Conservation (phyloP, 352 stramenopile species). For the Phytophthora parvispora region DNA sequence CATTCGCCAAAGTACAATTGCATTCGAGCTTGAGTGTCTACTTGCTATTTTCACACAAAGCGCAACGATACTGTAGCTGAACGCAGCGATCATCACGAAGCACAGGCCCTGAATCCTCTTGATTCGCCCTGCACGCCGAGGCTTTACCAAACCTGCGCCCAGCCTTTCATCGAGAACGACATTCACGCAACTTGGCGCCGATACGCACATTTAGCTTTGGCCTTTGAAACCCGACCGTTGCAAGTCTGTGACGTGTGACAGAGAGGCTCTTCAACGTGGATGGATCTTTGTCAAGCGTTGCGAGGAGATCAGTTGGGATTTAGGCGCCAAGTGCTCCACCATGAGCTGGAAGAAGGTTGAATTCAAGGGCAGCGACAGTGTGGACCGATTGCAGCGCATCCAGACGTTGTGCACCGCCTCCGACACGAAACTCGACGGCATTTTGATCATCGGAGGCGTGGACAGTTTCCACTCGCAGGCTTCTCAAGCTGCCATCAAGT, state of each 20-base stretch:
- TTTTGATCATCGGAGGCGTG: conserved; percentile 77
- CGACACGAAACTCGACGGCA: conserved; percentile 42
- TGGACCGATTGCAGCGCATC: conserved; percentile 58
- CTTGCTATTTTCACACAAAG: conserved; percentile 45
- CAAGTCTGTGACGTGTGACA: conserved; percentile 9
- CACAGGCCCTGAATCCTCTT: conserved; percentile 20
- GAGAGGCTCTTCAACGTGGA: conserved; percentile 23
- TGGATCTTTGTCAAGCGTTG: conserved; percentile 30
- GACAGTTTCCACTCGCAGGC: conserved; percentile 74
- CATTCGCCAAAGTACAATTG: conserved; percentile 56
- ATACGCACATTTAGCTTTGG: not conserved
- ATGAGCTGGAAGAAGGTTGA: conserved; percentile 70
- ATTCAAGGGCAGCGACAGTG: conserved; percentile 67
- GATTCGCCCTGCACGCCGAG: not conserved
- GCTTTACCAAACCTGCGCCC: conserved; percentile 9
- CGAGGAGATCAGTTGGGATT: conserved; percentile 7
- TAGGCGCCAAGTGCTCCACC: not conserved
- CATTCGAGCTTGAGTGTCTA: conserved; percentile 50
- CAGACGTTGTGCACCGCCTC: conserved; percentile 55
- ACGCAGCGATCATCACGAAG: conserved; percentile 46
- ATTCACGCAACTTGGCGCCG: not conserved
- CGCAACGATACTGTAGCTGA: conserved; percentile 65
- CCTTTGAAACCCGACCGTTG: conserved; percentile 5
- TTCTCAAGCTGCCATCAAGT: conserved; percentile 79
- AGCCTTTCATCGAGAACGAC: not conserved